Evolutionary conservation across 805 yeast genomes (phyloP), one percentile per base, ranked within the genome.

Genomic region (Blastobotrys americana): DNA sequence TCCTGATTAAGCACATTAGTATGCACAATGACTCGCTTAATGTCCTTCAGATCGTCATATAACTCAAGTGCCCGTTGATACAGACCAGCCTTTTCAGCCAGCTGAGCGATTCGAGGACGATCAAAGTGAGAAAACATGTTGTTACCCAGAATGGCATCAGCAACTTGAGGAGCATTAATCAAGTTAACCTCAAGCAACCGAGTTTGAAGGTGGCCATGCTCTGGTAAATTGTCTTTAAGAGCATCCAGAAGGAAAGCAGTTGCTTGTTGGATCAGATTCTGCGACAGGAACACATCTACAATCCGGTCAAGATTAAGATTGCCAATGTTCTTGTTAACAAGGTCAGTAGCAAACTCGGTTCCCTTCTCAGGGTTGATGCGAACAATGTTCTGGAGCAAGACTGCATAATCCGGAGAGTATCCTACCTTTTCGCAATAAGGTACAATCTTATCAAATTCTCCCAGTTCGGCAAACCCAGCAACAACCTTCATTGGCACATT

Each of bases 101-200:
- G 74, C 47, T 80, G 76, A 18, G 97, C 98, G 61, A 93, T 82
- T 31, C 94, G 82, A 56, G 94, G 88, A 57, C 86, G 84, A 66
- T 93, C 98, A 65, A 86, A 93, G 63, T 89, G 96, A 54, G 89
- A 79, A 70, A 94, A 93, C 86, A 93, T 90, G 49, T 82, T 80
- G 66, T 90, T 93, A 49, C 97, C 96, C 58, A 93, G 74, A 54
- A 93, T 93, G 17, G 99, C 99, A 67, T 93, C 98, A 36, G 98
- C 99, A 46, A 93, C 99, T 73, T 93, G 98, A 42, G 99, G 99
- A 15, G 98, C 98, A 64, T 89, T 94, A 61, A 86, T 66, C 63
- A 93, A 73, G 66, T 93, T 93, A 55, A 86, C 87, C 68, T 93
- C 98, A 55, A 93, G 76, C 42, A 93, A 78, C 59, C 95, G 80